Conservation (phyloP, 2,329 filamentous ascomycete genomes). For the Fusarium sp. region DNA sequence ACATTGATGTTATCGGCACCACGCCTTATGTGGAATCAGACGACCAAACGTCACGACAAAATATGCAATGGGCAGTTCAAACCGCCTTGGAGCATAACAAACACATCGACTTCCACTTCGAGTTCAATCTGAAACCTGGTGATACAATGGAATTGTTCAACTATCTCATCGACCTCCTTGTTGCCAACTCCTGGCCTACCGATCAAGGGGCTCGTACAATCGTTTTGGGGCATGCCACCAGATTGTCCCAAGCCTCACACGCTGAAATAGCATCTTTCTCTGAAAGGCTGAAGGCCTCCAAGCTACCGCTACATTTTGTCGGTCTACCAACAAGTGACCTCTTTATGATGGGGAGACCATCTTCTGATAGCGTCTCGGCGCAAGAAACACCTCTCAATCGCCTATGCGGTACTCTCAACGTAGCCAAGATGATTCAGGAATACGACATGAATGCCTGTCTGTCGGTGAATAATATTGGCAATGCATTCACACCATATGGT, state of each 20-base stretch:
- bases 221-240: constrained; percentile 18
- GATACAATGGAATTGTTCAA: constrained; percentile 1
- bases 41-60: not conserved
- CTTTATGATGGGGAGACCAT: constrained; percentile 18
- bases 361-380: accelerated
- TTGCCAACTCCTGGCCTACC: constrained; percentile 1
- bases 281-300: not conserved
- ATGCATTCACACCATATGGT: constrained; percentile 15
- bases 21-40: constrained; percentile 11
- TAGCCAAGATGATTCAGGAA: constrained; percentile 8
- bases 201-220: not conserved
- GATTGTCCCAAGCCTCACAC: constrained; percentile 6
- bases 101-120: constrained; percentile 15
- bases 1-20: not conserved
- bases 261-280: not conserved
- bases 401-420: constrained; percentile 11
- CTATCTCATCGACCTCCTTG: not conserved
- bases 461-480: constrained; percentile 2
- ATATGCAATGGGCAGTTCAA: constrained; percentile 13
- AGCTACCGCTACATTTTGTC: not conserved
- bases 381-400: constrained; percentile 2
- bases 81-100: not conserved
- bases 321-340: constrained; percentile 15
- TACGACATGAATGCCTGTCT: constrained; percentile 10
- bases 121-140: not conserved